phyloP scores from a whole-genome alignment of 208 protist species.

The Crithidia bombi region DNA sequence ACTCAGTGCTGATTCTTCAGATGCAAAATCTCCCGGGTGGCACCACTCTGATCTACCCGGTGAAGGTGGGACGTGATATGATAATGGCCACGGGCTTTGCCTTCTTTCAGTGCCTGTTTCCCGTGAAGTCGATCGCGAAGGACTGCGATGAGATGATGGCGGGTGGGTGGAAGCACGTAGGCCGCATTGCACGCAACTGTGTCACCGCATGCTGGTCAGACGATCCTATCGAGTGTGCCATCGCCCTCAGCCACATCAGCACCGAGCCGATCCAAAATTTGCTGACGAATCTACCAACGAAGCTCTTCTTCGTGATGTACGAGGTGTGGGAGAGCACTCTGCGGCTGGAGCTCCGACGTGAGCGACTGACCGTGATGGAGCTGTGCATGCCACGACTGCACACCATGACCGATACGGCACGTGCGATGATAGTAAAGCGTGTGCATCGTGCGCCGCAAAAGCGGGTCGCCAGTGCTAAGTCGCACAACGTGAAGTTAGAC shows the following conservation, averaged over 20 bases:
- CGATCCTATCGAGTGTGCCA: conserved; percentile 47
- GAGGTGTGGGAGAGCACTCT: conserved; percentile 66
- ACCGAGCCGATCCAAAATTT: conserved; percentile 48
- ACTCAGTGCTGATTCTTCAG: conserved; percentile 57
- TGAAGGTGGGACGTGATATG: conserved; percentile 52
- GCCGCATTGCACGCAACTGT: conserved; percentile 33
- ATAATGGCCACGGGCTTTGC: conserved; percentile 44
- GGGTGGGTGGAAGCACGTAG: conserved; percentile 35
- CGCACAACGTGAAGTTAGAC: not conserved
- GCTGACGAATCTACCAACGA: conserved; percentile 23
- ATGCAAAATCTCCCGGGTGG: conserved; percentile 46
- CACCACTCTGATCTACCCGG: conserved; percentile 33
- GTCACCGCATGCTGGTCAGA: conserved; percentile 56
- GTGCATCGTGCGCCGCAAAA: not conserved
- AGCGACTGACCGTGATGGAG: conserved; percentile 47
- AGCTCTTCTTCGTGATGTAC: conserved; percentile 58
- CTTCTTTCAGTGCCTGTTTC: conserved; percentile 48
- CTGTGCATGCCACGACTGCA: conserved; percentile 47
- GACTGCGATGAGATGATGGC: conserved; percentile 45
- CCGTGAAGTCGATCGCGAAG: conserved; percentile 36
- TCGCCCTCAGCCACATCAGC: conserved; percentile 35
- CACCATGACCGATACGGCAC: conserved; percentile 41
- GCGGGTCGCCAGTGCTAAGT: not conserved
- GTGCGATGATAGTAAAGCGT: conserved; percentile 33
- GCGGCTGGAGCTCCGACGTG: conserved; percentile 56